Base-by-base conservation (phyloP, 805 yeast genomes). In the Kregervanrija fluxuum region DNA sequence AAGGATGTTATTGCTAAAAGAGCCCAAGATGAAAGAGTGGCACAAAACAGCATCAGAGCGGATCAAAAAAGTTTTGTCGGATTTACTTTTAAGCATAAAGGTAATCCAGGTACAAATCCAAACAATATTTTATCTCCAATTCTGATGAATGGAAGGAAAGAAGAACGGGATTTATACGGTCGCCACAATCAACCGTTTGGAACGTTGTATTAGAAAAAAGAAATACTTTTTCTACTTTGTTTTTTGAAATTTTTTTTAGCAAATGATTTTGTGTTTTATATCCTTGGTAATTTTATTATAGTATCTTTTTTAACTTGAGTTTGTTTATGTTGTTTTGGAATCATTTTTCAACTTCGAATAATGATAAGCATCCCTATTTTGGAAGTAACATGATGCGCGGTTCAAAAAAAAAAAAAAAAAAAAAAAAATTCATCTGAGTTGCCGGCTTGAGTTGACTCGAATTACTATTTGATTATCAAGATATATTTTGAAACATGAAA, bases 1-100 rank as follows among this genome's bases (percentile, higher is more conserved):
- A 91, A 93, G 57, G 99, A 93, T 57, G 99, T 93, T 11, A 82
- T 93, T 71, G 95, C 91, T 51, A 85, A 95, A 67, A 88, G 88
- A 56, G 86, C 77, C 30, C 86, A 85, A 50, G 82, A 86, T 56
- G 96, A 90, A 61, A 80, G 74, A 50, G 66, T 90, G 59, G 84
- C 93, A 32, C 90, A 83, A 42, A 68, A 76, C 59, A 74, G 77
- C 30, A 74, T 74, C 37, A 71, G 75, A 45, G 70, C 80, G 16
- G 79, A 76, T 31, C 75, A 75, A 48, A 82, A 85, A 44, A 82
- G 83, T 56, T 85, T 93, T 61, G 87, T 91, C 47, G 99, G 99
- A 0, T 93, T 93, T 65, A 93, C 99, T 1, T 93, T 88, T 69
- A 85, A 87, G 65, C 99, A 95, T 63, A 85, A 81, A 56, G 66